Conservation (phyloP, 192 early-diverging fungal species). For the Umbelopsis vinacea region DNA sequence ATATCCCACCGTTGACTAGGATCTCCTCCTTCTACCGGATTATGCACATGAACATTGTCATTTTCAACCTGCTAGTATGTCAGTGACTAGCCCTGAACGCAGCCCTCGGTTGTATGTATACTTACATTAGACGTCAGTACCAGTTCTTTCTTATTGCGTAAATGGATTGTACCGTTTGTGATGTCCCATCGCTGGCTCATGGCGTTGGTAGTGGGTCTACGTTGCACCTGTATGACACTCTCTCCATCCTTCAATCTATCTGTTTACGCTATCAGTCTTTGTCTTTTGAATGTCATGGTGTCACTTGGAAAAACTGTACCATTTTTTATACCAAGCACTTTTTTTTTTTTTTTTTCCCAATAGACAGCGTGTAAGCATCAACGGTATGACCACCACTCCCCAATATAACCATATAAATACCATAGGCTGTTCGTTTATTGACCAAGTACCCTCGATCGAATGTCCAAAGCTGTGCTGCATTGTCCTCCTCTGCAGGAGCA, state of each 20-base stretch:
- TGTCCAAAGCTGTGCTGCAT: neutral
- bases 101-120: neutral
- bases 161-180: neutral
- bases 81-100: neutral
- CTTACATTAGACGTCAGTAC: constrained; percentile 12
- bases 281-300: neutral
- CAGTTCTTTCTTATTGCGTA: constrained; percentile 18
- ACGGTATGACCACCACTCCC: neutral
- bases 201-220: neutral
- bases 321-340: neutral
- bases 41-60: neutral
- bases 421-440: neutral
- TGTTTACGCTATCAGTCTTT: neutral
- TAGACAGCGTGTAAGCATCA: neutral
- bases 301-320: neutral
- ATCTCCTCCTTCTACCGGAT: neutral
- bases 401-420: neutral
- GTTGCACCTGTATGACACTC: neutral
- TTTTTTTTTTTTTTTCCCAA: too few relatives aligned
- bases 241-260: constrained; percentile 20
- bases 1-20: neutral
- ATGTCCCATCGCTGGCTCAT: constrained; percentile 9
- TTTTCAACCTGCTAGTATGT: neutral
- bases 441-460: neutral
- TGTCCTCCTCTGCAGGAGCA: neutral